Percentiles rank a stretch among this genome's conserved stretches.
These are phyloP conservation scores for Durusdinium trenchii DNA, from an alignment of 73 alveolate genomes.

Conservation along the genomic window DNA sequence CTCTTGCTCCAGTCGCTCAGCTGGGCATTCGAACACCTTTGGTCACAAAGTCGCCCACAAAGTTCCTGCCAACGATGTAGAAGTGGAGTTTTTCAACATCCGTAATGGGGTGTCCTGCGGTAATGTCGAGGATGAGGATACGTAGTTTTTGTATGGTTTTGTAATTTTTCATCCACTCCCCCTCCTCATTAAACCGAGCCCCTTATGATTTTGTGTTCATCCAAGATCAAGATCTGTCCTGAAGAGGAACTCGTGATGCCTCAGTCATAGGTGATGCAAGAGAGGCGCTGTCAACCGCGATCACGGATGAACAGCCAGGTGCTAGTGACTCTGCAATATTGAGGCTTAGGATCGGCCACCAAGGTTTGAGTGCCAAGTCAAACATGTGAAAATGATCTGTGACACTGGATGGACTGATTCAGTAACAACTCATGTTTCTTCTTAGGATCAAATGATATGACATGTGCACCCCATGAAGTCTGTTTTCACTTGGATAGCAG, in stretches of 20 bases:
- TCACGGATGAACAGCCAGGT: background rate
- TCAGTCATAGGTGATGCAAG: background rate
- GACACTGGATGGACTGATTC: too few relatives aligned
- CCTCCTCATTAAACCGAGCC: too few relatives aligned
- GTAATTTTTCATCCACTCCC: too few relatives aligned
- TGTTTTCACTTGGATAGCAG: too few relatives aligned
- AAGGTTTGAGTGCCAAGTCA: too few relatives aligned
- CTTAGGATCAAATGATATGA: too few relatives aligned
- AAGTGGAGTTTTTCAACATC: background rate
- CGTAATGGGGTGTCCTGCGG: background rate
- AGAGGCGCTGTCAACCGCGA: background rate
- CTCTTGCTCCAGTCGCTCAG: too few relatives aligned
- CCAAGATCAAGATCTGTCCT: too few relatives aligned
- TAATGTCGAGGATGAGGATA: background rate
- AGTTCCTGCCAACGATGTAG: constrained; percentile 7
- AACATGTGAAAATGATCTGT: too few relatives aligned
- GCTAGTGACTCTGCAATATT: background rate
- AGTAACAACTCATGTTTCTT: too few relatives aligned
- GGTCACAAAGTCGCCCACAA: constrained; percentile 26
- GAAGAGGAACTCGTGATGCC: constrained; percentile 83
- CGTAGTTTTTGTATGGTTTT: background rate
- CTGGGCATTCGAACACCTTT: constrained; percentile 26
- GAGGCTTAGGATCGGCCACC: background rate
- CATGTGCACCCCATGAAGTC: too few relatives aligned
- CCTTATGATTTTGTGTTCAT: too few relatives aligned